phyloP scores from a whole-genome alignment of 805 yeast genomes.

The Kodamaea lidongshanica region DNA sequence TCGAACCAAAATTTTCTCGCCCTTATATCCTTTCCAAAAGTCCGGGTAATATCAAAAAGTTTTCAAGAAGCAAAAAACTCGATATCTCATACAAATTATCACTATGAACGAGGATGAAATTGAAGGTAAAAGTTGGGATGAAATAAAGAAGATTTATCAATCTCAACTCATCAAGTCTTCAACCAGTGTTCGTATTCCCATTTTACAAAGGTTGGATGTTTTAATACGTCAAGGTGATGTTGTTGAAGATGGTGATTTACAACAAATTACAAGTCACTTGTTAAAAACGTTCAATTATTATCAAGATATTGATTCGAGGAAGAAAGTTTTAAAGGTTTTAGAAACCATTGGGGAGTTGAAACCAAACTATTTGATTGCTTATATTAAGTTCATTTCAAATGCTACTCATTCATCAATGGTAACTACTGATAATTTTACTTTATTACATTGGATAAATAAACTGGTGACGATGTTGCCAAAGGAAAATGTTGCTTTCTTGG shows the following conservation, averaged over 20 bases:
- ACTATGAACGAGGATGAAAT: conserved; percentile 2
- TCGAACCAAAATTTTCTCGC: not conserved
- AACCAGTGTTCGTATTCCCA: conserved; percentile 28
- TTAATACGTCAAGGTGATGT: conserved; percentile 5
- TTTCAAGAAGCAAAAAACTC: not conserved
- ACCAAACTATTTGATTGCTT: conserved; percentile 27
- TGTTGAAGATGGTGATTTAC: conserved; percentile 20
- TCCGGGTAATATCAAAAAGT: not conserved
- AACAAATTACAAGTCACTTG: conserved; percentile 22
- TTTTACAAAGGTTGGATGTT: conserved; percentile 23
- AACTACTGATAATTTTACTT: conserved; percentile 47
- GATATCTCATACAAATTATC: conserved; percentile 1
- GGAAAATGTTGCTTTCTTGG: conserved; percentile 11
- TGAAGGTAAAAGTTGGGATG: conserved; percentile 16
- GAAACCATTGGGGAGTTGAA: conserved; percentile 27
- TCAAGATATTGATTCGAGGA: conserved; percentile 45
- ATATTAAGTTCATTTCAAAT: conserved; percentile 35
- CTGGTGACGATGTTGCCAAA: conserved; percentile 17
- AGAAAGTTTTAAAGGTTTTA: conserved; percentile 36
- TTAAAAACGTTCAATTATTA: conserved; percentile 47
- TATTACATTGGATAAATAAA: conserved; percentile 52
- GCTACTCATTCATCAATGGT: conserved; percentile 39
- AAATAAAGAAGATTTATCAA: conserved; percentile 19
- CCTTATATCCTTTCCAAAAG: not conserved
- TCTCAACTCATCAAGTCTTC: conserved; percentile 28